Base-by-base conservation (phyloP, 441 rosid species). In the Mallotus japonicus region DNA sequence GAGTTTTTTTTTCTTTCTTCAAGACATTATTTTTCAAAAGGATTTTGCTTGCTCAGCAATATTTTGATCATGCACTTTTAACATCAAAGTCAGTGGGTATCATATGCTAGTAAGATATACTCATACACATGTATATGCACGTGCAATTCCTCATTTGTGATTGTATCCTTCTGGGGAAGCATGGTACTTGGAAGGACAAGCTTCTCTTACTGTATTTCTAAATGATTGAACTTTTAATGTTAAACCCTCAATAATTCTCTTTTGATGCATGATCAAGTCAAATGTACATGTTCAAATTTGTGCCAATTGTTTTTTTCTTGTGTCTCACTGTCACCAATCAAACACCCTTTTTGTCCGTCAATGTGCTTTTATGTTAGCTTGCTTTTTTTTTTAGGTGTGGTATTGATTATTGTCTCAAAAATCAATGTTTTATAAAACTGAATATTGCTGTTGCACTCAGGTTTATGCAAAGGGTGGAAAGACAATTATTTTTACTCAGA, bases 391-490 rank as follows among this genome's bases (percentile, higher is more conserved):
- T 24, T 24, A 24, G 28, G 28, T 24, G 28, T 24, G 28, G 28
- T 24, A 24, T 24, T 24, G 28, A 24, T 24, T 24, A 24, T 24
- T 56, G 46, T 16, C 12, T 32, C 22, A 9, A 61, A 68, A 55
- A 11, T 49, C 56, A 20, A 16, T 56, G 24, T 40, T 12, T 65
- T 17, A 37, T 22, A 59, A 24, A 50, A n/a, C 37, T 71, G 70
- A 44, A 46, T 63, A 2, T 69, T 75, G 8, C 55, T 62, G 3
- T 65, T 65, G 46, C 62, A 55, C 69, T 79, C 85, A 95, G 99
- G 98, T 95, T 49, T 89, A 95, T 84, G 99, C 98, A 0, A 95
- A 89, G 82, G 99, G 98, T 70, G 99, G 97, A 75, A 95, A 95
- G 86, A 92, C 97, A 76, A 95, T 95, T 73, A 93, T 95, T 24